phyloP scores from a whole-genome alignment of 192 early-diverging fungal species.

The Coemansia sp. region DNA sequence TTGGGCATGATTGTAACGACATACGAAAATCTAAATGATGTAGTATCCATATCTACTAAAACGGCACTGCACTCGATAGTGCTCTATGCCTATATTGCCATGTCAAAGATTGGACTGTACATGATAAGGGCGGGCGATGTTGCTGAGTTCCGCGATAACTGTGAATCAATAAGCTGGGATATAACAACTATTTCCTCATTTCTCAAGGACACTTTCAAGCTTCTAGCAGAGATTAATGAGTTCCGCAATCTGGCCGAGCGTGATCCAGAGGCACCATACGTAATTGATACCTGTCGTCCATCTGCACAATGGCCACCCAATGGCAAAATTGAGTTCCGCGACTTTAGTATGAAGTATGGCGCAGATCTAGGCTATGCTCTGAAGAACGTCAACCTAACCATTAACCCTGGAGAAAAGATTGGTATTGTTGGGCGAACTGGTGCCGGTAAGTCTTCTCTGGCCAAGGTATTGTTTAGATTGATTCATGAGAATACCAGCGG shows the following conservation, averaged over 20 bases:
- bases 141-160: no score
- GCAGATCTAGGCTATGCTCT: constrained; percentile 31
- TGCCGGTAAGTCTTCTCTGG: constrained; percentile 68
- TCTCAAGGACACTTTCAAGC: no score
- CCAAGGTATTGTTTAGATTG: constrained; percentile 63
- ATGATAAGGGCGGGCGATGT: no score
- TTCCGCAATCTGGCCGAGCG: constrained; percentile 4
- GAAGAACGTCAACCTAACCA: constrained; percentile 47
- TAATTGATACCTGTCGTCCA: constrained; percentile 11
- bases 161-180: no score
- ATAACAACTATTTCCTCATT: no score
- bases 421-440: constrained; percentile 64
- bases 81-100: no score
- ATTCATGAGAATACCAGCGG: constrained; percentile 60
- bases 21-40: no score
- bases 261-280: constrained; percentile 14
- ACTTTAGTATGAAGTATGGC: constrained; percentile 29
- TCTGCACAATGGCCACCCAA: constrained; percentile 18
- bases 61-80: no score
- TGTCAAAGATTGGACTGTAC: no score
- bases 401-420: constrained; percentile 62
- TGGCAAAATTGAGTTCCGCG: constrained; percentile 35
- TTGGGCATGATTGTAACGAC: no score
- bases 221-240: background rate
- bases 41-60: no score